phyloP scores from a whole-genome alignment of 176 grass and related monocot species.

The Triticum timopheevii region DNA sequence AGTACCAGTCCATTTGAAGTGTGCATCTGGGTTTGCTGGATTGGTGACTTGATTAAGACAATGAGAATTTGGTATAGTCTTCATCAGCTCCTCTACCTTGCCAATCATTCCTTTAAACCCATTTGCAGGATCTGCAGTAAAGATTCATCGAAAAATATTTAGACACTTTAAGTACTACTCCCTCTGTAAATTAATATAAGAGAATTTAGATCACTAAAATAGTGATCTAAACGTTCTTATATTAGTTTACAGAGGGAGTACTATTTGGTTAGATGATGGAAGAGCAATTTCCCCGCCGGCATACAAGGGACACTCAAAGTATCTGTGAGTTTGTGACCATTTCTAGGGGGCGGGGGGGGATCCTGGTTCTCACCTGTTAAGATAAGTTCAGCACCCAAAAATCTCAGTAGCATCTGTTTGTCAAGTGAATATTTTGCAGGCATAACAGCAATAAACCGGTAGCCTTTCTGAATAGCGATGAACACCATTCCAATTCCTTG shows the following conservation, averaged over 20 bases:
- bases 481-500: slow-evolving; percentile 57
- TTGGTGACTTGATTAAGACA: slow-evolving; percentile 65
- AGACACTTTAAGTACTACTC: not conserved
- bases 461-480: slow-evolving; percentile 60
- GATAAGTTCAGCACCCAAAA: slow-evolving; percentile 63
- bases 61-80: slow-evolving; percentile 52
- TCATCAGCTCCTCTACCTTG: slow-evolving; percentile 60
- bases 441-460: slow-evolving; percentile 66
- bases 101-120: slow-evolving; percentile 51
- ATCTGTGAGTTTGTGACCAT: not conserved
- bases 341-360: not conserved
- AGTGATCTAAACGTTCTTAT: no score
- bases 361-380: slow-evolving; percentile 48
- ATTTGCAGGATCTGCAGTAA: slow-evolving; percentile 57
- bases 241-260: no score
- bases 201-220: no score
- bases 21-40: slow-evolving; percentile 70
- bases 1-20: slow-evolving; percentile 69
- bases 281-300: not conserved
- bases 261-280: not conserved
- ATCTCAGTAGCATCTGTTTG: slow-evolving; percentile 69
- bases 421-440: slow-evolving; percentile 74
- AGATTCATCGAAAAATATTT: not conserved
- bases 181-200: no score
- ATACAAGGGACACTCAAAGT: not conserved